These are phyloP conservation scores for Acer saccharum DNA, from an alignment of 345 rosid genomes.

Conservation along the genomic window DNA sequence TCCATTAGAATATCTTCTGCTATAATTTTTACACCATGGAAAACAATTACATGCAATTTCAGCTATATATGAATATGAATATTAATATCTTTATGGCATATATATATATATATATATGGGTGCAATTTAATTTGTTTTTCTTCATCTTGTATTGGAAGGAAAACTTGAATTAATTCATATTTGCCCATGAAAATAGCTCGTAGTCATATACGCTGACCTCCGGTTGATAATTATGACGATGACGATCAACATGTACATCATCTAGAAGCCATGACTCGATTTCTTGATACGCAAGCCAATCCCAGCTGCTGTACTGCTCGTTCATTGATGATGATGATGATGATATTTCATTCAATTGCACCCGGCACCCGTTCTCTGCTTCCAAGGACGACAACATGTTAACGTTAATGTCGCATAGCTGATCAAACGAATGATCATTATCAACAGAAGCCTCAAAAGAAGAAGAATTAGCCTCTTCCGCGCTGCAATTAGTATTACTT, in stretches of 20 bases:
- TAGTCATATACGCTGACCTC: conserved; percentile 33
- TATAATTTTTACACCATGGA: too few species aligned
- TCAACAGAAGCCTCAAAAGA: conserved; percentile 8
- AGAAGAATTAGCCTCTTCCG: neutral
- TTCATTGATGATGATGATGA: neutral
- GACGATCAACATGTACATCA: conserved; percentile 28
- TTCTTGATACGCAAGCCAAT: conserved; percentile 18
- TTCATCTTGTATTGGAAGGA: neutral
- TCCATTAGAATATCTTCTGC: too few species aligned
- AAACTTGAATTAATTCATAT: conserved; percentile 7
- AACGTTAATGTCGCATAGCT: neutral
- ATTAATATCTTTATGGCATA: too few species aligned
- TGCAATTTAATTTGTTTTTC: neutral
- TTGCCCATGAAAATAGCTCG: conserved; percentile 24
- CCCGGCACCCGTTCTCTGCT: neutral
- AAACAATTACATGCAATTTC: too few species aligned
- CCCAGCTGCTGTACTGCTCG: neutral
- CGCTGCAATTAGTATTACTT: neutral
- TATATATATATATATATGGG: neutral
- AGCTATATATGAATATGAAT: too few species aligned
- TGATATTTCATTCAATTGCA: neutral
- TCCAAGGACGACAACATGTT: neutral
- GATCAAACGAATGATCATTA: neutral
- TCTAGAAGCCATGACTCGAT: conserved; percentile 45
- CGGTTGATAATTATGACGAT: conserved; percentile 7